Percentiles rank a stretch among this genome's conserved stretches.
Evolutionary conservation across 2,329 filamentous ascomycete species (phyloP).

Genomic region (Talaromyces albobiverticillius): DNA sequence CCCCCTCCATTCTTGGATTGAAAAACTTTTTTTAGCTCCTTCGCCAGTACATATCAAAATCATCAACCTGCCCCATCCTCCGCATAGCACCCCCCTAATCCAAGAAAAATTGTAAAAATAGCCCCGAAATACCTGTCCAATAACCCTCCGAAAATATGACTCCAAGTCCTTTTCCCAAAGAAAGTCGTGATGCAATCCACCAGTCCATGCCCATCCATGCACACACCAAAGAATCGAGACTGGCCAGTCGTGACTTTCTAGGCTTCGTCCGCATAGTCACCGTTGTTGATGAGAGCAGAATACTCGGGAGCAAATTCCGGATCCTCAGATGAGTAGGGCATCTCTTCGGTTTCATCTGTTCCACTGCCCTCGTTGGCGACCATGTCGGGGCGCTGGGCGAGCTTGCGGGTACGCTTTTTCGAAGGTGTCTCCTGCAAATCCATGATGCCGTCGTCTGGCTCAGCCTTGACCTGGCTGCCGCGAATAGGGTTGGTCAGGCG

Average conservation of each 20-base stretch:
- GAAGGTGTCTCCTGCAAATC: background rate
- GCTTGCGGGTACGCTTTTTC: background rate
- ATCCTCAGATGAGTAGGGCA: background rate
- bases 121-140: background rate
- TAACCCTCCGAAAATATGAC: background rate
- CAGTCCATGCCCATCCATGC: background rate
- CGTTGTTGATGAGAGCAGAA: background rate
- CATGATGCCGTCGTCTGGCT: background rate
- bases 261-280: background rate
- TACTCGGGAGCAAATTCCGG: background rate
- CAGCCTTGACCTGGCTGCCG: background rate
- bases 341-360: background rate
- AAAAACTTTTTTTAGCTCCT: background rate
- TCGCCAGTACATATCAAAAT: background rate
- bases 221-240: background rate
- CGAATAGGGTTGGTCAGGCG: background rate
- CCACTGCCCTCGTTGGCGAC: background rate
- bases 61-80: no score
- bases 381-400: background rate
- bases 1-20: background rate
- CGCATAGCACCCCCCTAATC: background rate
- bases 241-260: background rate
- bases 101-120: background rate
- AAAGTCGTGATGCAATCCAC: background rate
- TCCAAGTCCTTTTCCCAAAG: background rate